Evolutionary conservation across 768 basidiomycete species (phyloP).

Genomic region (Termitomyces sp.): DNA sequence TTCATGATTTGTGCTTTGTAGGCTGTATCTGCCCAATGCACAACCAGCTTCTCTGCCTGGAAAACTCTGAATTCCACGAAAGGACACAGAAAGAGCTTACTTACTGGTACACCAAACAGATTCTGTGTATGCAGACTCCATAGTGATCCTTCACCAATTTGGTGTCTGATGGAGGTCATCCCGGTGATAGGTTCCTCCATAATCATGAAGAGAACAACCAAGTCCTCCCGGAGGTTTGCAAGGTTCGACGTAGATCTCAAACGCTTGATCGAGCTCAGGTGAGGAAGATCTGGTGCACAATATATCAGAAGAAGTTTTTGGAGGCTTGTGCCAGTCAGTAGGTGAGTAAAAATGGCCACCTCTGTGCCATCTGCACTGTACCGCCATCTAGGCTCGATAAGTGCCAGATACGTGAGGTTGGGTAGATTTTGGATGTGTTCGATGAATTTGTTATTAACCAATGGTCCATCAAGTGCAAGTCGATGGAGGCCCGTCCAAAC

Average conservation of each 20-base stretch:
- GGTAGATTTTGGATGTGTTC: slow-evolving; percentile 2
- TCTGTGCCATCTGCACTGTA: slow-evolving; percentile 14
- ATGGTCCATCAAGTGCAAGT: slow-evolving; percentile 11
- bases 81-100: not conserved
- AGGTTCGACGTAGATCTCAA: slow-evolving; percentile 3
- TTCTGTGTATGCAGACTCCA: slow-evolving; percentile 6
- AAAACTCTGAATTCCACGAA: no score
- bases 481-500: slow-evolving; percentile 11
- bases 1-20: not conserved
- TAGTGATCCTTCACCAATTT: slow-evolving; percentile 9
- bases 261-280: slow-evolving; percentile 10
- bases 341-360: slow-evolving; percentile 6
- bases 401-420: slow-evolving; percentile 8
- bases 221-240: not conserved
- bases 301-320: slow-evolving; percentile 12
- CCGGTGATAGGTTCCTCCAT: slow-evolving; percentile 2
- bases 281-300: slow-evolving; percentile 1
- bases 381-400: slow-evolving; percentile 15
- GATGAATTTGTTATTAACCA: slow-evolving; percentile 11
- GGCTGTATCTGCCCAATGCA: not conserved
- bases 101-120: not conserved
- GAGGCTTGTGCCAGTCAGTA: slow-evolving; percentile 8
- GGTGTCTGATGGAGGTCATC: slow-evolving; percentile 5
- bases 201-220: slow-evolving; percentile 6
- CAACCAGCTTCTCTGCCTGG: not conserved